Conservation (phyloP, 1,284 basidiomycete species). For the Sphaerobolus stellatus region DNA sequence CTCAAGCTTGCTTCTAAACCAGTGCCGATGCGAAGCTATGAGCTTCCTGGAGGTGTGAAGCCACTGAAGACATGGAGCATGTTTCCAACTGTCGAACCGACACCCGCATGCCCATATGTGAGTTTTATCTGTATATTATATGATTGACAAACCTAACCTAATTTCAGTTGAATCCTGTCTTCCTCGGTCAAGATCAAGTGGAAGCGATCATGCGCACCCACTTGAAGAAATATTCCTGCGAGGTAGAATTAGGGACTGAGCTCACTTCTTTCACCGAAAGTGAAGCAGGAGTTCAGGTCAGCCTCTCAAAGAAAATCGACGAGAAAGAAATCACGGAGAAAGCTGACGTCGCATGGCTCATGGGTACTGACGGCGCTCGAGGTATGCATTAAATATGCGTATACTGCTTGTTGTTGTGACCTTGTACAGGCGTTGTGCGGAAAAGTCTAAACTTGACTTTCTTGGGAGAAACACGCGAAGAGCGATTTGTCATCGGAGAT, state of each 20-base stretch:
- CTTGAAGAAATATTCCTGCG: constrained; percentile 29
- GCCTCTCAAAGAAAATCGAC: constrained; percentile 26
- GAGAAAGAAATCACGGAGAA: constrained; percentile 23
- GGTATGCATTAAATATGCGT: constrained; percentile 3
- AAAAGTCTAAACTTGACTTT: constrained; percentile 1
- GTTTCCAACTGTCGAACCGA: constrained; percentile 18
- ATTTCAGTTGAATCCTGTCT: constrained; percentile 29
- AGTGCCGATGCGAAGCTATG: constrained; percentile 17
- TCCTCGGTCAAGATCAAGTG: constrained; percentile 40
- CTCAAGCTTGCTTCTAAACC: constrained; percentile 3
- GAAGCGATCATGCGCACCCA: constrained; percentile 36
- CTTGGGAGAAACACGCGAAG: not conserved
- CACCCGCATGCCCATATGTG: constrained; percentile 28
- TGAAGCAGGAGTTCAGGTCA: constrained; percentile 32
- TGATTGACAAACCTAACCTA: not conserved
- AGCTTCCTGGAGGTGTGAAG: constrained; percentile 18
- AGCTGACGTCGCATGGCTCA: constrained; percentile 34
- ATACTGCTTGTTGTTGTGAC: not conserved
- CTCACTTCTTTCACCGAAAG: constrained; percentile 37
- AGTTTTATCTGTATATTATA: not conserved
- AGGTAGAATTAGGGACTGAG: constrained; percentile 40
- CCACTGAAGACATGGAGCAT: constrained; percentile 12
- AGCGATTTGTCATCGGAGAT: not conserved
- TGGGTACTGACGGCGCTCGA: constrained; percentile 43
- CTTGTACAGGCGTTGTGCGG: constrained; percentile 7